These are phyloP conservation scores for Salix viminalis DNA, from an alignment of 345 rosid species.

Conservation along the genomic window DNA sequence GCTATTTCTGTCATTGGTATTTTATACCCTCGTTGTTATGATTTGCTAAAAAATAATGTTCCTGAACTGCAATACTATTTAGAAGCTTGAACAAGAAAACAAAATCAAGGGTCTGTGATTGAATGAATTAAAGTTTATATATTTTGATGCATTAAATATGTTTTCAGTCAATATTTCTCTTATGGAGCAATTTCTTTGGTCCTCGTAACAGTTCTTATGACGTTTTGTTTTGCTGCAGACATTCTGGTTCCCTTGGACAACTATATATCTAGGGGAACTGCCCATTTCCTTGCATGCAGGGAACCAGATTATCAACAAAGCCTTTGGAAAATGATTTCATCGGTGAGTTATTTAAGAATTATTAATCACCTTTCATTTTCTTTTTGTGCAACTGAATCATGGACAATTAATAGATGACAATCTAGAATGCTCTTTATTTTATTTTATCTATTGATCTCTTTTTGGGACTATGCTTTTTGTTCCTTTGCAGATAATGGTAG, in stretches of 20 bases:
- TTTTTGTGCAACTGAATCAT: neutral
- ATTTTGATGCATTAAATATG: neutral
- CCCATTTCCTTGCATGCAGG: conserved; percentile 79
- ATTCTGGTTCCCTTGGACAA: conserved; percentile 97
- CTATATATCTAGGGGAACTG: conserved; percentile 90
- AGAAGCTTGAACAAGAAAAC: neutral
- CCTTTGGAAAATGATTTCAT: conserved; percentile 85
- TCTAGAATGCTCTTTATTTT: neutral
- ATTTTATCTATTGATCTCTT: neutral
- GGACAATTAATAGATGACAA: neutral
- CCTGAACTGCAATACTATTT: neutral
- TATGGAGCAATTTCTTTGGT: neutral
- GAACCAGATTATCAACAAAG: conserved; percentile 96
- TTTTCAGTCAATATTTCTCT: neutral
- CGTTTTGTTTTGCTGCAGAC: conserved; percentile 42
- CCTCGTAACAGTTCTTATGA: conserved; percentile 4
- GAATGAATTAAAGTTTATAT: neutral
- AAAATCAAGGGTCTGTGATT: neutral
- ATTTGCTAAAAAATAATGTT: neutral
- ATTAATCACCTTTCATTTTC: neutral
- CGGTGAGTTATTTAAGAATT: conserved; percentile 46
- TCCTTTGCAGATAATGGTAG: conserved; percentile 65
- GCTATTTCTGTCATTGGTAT: neutral
- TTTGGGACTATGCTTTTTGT: neutral
- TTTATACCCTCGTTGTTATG: neutral